Evolutionary conservation across 768 basidiomycete genomes (phyloP).

Genomic region (Pisolithus tinctorius): DNA sequence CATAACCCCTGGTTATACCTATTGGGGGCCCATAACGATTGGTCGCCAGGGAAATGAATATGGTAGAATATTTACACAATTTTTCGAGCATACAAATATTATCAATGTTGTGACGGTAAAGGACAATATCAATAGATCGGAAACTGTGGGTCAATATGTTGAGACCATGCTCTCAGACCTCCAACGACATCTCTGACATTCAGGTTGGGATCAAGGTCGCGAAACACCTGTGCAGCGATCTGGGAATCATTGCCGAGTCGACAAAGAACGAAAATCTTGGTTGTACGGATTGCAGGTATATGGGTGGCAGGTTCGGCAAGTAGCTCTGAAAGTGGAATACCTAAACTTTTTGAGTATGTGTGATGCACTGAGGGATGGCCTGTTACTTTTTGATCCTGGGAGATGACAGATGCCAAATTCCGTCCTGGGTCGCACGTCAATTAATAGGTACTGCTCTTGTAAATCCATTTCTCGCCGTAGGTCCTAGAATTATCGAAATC

Average conservation of each 20-base stretch:
- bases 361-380: background rate
- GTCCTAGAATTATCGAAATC: constrained; percentile 33
- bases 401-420: constrained; percentile 88
- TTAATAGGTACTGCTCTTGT: constrained; percentile 31
- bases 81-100: background rate
- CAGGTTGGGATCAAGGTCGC: constrained; percentile 15
- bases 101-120: background rate
- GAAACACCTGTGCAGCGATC: constrained; percentile 57
- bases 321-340: constrained; percentile 64
- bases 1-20: background rate
- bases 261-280: constrained; percentile 59
- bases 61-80: background rate
- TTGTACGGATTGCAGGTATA: constrained; percentile 23
- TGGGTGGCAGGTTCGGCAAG: constrained; percentile 50
- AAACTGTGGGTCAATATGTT: constrained; percentile 64
- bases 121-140: constrained; percentile 61
- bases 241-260: constrained; percentile 92
- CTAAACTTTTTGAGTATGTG: constrained; percentile 34
- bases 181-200: constrained; percentile 69
- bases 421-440: constrained; percentile 74
- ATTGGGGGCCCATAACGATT: background rate
- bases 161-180: constrained; percentile 76
- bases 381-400: constrained; percentile 65
- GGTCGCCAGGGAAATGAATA: constrained; percentile 15
- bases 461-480: constrained; percentile 34